Evolutionary conservation across 345 rosid genomes (phyloP).

Genomic region (Eutrema heterophyllum): DNA sequence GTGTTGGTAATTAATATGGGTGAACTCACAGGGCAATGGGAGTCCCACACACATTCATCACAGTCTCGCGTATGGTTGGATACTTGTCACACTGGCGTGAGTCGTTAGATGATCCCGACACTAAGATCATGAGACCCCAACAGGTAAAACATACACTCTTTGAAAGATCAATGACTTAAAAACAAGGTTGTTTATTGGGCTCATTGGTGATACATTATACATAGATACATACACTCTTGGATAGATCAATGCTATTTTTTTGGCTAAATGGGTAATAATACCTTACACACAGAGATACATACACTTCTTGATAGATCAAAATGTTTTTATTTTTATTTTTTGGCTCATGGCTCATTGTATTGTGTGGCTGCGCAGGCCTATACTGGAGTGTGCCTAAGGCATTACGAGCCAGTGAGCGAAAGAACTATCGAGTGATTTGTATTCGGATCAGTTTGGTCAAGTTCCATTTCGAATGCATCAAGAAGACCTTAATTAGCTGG

Average conservation of each 20-base stretch:
- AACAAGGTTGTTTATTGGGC: too few species aligned
- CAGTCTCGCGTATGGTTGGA: conserved; percentile 86
- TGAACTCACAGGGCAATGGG: conserved; percentile 68
- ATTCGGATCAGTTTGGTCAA: conserved; percentile 25
- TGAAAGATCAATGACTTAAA: neutral
- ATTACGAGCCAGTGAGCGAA: conserved; percentile 55
- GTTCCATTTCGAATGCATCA: conserved; percentile 69
- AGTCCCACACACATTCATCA: conserved; percentile 68
- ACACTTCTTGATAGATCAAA: neutral
- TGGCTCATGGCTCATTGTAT: neutral
- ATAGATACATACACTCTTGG: too few species aligned
- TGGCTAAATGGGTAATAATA: too few species aligned
- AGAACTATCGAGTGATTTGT: conserved; percentile 35
- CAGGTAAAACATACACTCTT: conserved; percentile 46
- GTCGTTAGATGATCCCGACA: conserved; percentile 90
- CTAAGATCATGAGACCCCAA: conserved; percentile 95
- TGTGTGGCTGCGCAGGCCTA: conserved; percentile 47
- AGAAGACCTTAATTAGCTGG: conserved; percentile 71
- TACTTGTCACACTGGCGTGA: conserved; percentile 94
- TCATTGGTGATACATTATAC: too few species aligned
- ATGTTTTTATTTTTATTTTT: neutral
- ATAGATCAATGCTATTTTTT: too few species aligned
- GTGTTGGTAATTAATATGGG: neutral
- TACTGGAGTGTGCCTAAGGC: conserved; percentile 79
- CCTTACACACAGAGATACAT: too few species aligned